Conservation (phyloP, 495 filamentous ascomycete genomes). For the Geopyxis carbonaria region DNA sequence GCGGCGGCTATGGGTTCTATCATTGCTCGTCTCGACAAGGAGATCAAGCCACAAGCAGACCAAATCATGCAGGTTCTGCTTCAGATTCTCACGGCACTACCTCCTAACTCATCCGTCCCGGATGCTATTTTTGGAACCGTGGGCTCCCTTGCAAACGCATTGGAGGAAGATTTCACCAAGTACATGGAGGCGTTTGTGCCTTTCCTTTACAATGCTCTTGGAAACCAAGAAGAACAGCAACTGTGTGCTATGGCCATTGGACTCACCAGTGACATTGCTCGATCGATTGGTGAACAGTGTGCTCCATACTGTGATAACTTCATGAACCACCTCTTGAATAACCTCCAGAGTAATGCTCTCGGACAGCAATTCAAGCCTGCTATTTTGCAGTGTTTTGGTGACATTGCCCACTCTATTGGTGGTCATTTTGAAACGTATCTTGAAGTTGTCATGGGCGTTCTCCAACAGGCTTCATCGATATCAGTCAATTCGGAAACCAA, state of each 20-base stretch:
- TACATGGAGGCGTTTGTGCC: slow-evolving; percentile 92
- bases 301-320: slow-evolving; percentile 91
- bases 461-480: slow-evolving; percentile 79
- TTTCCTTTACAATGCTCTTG: slow-evolving; percentile 80
- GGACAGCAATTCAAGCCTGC: slow-evolving; percentile 96
- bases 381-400: slow-evolving; percentile 92
- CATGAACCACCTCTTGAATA: slow-evolving; percentile 90
- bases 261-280: slow-evolving; percentile 84
- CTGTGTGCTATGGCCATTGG: slow-evolving; percentile 96
- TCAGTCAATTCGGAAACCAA: slow-evolving; percentile 28
- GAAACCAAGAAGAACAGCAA: slow-evolving; percentile 84
- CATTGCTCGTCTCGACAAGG: slow-evolving; percentile 75
- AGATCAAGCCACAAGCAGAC: slow-evolving; percentile 79
- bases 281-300: slow-evolving; percentile 72
- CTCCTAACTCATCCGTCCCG: slow-evolving; percentile 80
- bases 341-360: slow-evolving; percentile 56
- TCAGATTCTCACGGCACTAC: slow-evolving; percentile 57
- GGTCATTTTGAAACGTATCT: slow-evolving; percentile 86
- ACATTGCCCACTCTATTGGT: slow-evolving; percentile 91
- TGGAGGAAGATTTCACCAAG: slow-evolving; percentile 82
- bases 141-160: slow-evolving; percentile 64
- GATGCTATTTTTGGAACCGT: slow-evolving; percentile 83
- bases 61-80: slow-evolving; percentile 81
- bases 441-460: slow-evolving; percentile 73
- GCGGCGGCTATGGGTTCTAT: slow-evolving; percentile 79